phyloP scores from a whole-genome alignment of 257 asterid species.

The Primulina huaijiensis region DNA sequence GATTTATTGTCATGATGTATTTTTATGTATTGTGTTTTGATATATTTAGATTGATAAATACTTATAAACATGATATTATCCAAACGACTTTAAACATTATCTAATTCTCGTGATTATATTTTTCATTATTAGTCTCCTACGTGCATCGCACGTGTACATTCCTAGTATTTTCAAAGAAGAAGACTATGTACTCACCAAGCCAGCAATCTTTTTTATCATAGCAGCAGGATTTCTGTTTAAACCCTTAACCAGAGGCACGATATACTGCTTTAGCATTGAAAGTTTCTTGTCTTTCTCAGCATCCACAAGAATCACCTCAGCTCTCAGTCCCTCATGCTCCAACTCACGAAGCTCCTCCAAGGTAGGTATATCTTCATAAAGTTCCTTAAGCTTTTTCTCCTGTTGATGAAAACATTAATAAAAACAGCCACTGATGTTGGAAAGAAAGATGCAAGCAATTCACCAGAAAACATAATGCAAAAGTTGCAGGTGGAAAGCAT shows the following conservation, averaged over 20 bases:
- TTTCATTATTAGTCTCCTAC: too few species aligned
- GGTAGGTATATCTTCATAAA: slow-evolving; percentile 75
- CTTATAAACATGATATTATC: too few species aligned
- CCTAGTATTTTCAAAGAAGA: slow-evolving; percentile 7
- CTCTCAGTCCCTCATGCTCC: slow-evolving; percentile 80
- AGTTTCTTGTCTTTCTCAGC: slow-evolving; percentile 81
- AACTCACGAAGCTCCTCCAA: slow-evolving; percentile 76
- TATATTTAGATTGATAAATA: too few species aligned
- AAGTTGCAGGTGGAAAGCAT: not conserved
- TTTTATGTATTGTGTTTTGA: too few species aligned
- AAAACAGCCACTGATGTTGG: slow-evolving; percentile 14
- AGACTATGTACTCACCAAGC: slow-evolving; percentile 61
- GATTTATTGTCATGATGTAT: too few species aligned
- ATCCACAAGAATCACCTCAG: slow-evolving; percentile 89
- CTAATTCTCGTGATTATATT: too few species aligned
- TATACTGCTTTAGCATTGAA: slow-evolving; percentile 80
- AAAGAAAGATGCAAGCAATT: not conserved
- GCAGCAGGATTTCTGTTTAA: slow-evolving; percentile 74
- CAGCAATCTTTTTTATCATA: slow-evolving; percentile 90
- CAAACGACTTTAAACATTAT: too few species aligned
- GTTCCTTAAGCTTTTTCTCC: slow-evolving; percentile 93
- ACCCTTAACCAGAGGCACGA: slow-evolving; percentile 81
- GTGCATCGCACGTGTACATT: too few species aligned
- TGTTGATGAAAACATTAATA: slow-evolving; percentile 29
- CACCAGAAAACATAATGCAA: slow-evolving; percentile 8